Base-by-base conservation (phyloP, 2,329 filamentous ascomycete species). In the Aspergillus terreus region DNA sequence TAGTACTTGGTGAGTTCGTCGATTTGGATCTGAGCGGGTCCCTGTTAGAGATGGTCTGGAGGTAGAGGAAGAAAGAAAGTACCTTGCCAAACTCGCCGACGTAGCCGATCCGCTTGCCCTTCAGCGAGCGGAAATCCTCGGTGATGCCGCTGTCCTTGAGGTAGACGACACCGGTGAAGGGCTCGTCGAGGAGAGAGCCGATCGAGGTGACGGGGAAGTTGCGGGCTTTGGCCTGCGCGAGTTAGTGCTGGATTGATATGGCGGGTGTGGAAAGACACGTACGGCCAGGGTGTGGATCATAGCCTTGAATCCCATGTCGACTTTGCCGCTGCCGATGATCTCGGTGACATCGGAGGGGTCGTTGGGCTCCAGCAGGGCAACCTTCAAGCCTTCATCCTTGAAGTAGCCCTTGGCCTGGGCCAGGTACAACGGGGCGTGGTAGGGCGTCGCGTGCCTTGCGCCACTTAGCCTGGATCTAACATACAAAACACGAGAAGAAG, bases 331-430 rank as follows among this genome's bases (percentile, higher is more conserved):
- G 53, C 87, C 87, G 58, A 91, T 88, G 69, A 91, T 89, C 69
- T 90, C 87, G 56, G 87, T 91, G 56, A 91, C 87, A 77, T 91
- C 87, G 63, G 85, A 89, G 1, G 87, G 87, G 65, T 91, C 87
- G 59, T 90, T 87, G 56, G 87, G 87, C 71, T 91, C 87, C 14
- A 91, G 78, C 17, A 91, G 74, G 63, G 87, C 87, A 59, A 90
- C 86, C 71, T 88, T 87, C 73, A 90, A 84, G 61, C 84, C 86
- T 70, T 90, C 84, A 45, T 90, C 83, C 64, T 84, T 79, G 72
- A 84, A 91, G 74, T 81, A 90, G 21, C 87, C 87, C 68, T 86
- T 87, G 63, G 84, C 80, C 70, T 91, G 87, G 32, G 87, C 87
- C 50, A 91, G 79, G 74, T 89, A 91, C 11, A 91, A 74, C 14